phyloP scores from a whole-genome alignment of 2,329 filamentous ascomycete species.

The Epichloe gansuensis region DNA sequence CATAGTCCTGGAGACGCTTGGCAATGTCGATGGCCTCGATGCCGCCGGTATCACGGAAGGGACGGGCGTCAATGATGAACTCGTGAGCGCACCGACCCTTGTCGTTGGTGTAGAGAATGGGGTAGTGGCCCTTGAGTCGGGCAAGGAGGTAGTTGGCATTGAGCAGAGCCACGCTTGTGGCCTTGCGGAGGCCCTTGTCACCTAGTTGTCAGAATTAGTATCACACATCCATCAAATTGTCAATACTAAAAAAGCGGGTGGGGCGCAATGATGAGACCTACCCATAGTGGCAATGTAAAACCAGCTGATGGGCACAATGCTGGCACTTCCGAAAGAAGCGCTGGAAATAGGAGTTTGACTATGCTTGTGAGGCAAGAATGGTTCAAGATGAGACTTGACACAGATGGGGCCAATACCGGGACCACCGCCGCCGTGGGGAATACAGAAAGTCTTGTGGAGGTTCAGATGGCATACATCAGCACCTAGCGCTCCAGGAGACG shows the following conservation, averaged over 20 bases:
- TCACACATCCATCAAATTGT: not conserved
- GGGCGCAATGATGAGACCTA: slow-evolving; percentile 15
- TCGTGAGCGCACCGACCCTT: slow-evolving; percentile 87
- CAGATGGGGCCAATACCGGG: slow-evolving; percentile 91
- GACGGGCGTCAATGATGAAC: slow-evolving; percentile 83
- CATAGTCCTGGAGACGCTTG: slow-evolving; percentile 93
- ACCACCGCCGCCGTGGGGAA: slow-evolving; percentile 88
- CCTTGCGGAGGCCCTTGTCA: slow-evolving; percentile 63
- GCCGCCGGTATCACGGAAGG: slow-evolving; percentile 70
- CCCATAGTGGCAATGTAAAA: slow-evolving; percentile 94
- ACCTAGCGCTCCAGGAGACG: slow-evolving; percentile 87
- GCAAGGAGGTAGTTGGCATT: slow-evolving; percentile 96
- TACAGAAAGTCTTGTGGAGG: slow-evolving; percentile 98
- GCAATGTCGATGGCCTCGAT: slow-evolving; percentile 91
- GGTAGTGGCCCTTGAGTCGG: slow-evolving; percentile 72
- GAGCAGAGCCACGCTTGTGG: slow-evolving; percentile 83
- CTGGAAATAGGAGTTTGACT: slow-evolving; percentile 55
- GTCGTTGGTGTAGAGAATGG: slow-evolving; percentile 85
- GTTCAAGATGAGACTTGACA: slow-evolving; percentile 67
- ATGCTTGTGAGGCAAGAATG: slow-evolving; percentile 42
- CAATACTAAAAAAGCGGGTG: not conserved
- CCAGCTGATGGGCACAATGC: slow-evolving; percentile 89
- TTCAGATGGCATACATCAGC: slow-evolving; percentile 96
- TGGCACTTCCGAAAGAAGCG: slow-evolving; percentile 76
- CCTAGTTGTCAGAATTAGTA: slow-evolving; percentile 4